Percentiles rank a stretch among this genome's conserved stretches.
These are phyloP conservation scores for Ziziphus jujuba DNA, from an alignment of 306 rosid species.

Conservation along the genomic window DNA sequence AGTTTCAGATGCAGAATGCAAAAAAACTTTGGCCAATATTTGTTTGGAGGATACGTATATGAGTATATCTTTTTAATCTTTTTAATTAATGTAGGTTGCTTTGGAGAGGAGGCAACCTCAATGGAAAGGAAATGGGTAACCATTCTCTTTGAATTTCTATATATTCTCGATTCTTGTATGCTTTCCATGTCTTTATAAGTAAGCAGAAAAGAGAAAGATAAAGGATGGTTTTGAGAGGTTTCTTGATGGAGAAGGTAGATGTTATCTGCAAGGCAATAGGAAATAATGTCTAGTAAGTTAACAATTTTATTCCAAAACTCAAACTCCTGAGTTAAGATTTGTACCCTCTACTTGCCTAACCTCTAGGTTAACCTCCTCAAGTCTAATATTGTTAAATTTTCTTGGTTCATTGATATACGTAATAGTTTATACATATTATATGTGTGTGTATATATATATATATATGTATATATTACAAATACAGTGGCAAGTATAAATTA, in stretches of 20 bases:
- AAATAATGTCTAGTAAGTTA: conserved; percentile 33
- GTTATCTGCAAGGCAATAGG: conserved; percentile 35
- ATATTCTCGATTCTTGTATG: conserved; percentile 57
- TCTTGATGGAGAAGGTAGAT: conserved; percentile 34
- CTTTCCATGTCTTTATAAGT: not conserved
- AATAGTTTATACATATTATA: too few species aligned
- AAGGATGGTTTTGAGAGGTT: not conserved
- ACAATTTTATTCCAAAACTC: conserved; percentile 37
- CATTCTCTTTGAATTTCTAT: conserved; percentile 34
- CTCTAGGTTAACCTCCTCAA: conserved; percentile 7
- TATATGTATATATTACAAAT: too few species aligned
- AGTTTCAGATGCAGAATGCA: not conserved
- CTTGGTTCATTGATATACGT: not conserved
- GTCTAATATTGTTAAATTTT: not conserved
- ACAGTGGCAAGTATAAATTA: too few species aligned
- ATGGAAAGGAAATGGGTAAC: conserved; percentile 56
- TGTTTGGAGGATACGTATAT: conserved; percentile 29
- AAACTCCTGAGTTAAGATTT: conserved; percentile 19
- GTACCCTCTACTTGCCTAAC: conserved; percentile 10
- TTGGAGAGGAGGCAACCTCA: conserved; percentile 45
- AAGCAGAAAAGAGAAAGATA: too few species aligned
- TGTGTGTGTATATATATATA: too few species aligned
- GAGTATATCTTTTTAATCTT: conserved; percentile 20
- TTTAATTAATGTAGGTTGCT: conserved; percentile 31
- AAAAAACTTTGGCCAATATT: not conserved